These are phyloP conservation scores for Phytophthora kernoviae DNA, from an alignment of 352 stramenopile species.

Conservation along the genomic window DNA sequence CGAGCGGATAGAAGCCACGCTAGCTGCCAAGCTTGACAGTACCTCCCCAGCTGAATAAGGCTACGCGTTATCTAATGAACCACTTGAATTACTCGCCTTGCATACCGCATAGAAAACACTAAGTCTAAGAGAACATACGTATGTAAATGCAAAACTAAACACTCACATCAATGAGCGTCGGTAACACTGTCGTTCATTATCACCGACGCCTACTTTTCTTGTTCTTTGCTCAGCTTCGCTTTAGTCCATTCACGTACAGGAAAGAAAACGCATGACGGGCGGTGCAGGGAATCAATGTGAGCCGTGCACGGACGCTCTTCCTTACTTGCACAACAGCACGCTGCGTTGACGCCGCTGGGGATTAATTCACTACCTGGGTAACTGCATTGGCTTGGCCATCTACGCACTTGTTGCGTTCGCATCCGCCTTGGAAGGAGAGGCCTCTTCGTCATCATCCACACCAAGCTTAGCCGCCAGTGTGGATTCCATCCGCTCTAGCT, in stretches of 20 bases:
- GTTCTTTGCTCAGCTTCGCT: constrained; percentile 11
- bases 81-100: too few species aligned
- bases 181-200: constrained; percentile 32
- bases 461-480: constrained; percentile 72
- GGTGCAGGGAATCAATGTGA: constrained; percentile 16
- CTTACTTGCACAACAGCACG: constrained; percentile 34
- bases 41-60: constrained; percentile 14
- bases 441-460: constrained; percentile 27
- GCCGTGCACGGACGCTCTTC: constrained; percentile 21
- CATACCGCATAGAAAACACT: background rate
- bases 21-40: constrained; percentile 58
- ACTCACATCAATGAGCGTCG: background rate
- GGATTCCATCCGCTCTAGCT: constrained; percentile 85
- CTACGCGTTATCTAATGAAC: constrained; percentile 21
- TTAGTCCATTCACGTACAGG: constrained; percentile 27
- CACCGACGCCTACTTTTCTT: constrained; percentile 8
- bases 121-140: background rate
- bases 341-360: constrained; percentile 15
- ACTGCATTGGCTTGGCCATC: constrained; percentile 23
- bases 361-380: constrained; percentile 38
- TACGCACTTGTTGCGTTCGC: constrained; percentile 40
- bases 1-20: constrained; percentile 75
- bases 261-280: constrained; percentile 28
- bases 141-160: background rate
- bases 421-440: constrained; percentile 21